A percentile compares a stretch with the other conserved stretches of the same genome.
Evolutionary conservation across 805 yeast genomes (phyloP).

Genomic region (Starmerella floricola): DNA sequence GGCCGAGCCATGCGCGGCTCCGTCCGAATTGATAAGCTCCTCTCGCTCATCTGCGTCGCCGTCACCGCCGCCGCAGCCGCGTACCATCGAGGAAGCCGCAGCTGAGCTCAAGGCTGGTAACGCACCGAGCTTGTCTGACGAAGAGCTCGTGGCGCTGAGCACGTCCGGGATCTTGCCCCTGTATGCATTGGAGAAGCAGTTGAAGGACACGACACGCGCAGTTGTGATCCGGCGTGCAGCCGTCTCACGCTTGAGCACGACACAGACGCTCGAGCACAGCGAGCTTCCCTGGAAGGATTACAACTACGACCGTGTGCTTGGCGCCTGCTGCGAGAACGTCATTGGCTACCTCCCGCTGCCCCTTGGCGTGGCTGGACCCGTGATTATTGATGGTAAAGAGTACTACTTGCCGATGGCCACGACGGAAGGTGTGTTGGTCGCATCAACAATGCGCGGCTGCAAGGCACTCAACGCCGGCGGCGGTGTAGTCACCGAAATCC

Average conservation of each 20-base stretch:
- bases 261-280: conserved; percentile 61
- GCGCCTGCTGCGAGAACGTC: conserved; percentile 98
- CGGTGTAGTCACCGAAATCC: conserved; percentile 82
- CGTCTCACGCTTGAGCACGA: conserved; percentile 70
- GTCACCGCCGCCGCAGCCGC: conserved; percentile 1
- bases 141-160: conserved; percentile 62
- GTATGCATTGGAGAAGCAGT: conserved; percentile 87
- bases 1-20: too few relatives aligned
- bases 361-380: conserved; percentile 95
- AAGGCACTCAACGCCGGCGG: conserved; percentile 96
- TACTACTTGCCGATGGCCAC: conserved; percentile 98
- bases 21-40: too few relatives aligned
- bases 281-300: conserved; percentile 70
- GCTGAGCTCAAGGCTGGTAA: conserved; percentile 58
- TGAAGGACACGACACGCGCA: conserved; percentile 81
- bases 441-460: conserved; percentile 98
- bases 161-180: conserved; percentile 71
- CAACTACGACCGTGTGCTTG: conserved; percentile 91
- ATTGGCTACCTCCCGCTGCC: conserved; percentile 95
- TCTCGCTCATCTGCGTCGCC: background rate
- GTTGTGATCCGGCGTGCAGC: conserved; percentile 86
- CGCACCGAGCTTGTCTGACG: conserved; percentile 51
- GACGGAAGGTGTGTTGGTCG: conserved; percentile 97
- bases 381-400: conserved; percentile 77
- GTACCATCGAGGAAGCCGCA: conserved; percentile 47